A percentile compares a stretch with the other conserved stretches of the same genome.
Evolutionary conservation across 495 filamentous ascomycete species (phyloP).

Genomic region (Neurospora sp.): DNA sequence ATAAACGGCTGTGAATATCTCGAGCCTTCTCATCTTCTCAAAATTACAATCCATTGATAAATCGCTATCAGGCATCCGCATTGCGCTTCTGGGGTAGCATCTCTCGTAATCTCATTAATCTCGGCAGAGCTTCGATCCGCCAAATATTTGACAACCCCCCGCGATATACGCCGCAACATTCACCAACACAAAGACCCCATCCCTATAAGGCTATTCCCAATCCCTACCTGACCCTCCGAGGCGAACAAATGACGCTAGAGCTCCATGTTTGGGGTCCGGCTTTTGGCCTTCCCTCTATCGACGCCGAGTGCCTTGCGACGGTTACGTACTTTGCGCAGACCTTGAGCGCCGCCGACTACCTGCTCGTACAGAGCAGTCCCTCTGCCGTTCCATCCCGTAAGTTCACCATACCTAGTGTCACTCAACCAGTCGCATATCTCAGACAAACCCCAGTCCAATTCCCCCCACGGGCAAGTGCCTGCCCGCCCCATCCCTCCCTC

Average conservation of each 20-base stretch:
- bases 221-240: background rate
- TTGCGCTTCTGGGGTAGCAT: background rate
- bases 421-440: background rate
- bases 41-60: background rate
- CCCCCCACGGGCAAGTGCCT: background rate
- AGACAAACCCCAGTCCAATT: background rate
- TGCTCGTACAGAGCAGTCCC: conserved; percentile 62
- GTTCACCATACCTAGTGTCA: conserved; percentile 16
- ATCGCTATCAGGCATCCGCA: background rate
- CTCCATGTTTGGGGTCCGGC: conserved; percentile 89
- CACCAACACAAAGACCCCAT: background rate
- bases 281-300: conserved; percentile 79
- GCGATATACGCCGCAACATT: background rate
- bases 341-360: conserved; percentile 54
- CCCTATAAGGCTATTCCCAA: background rate
- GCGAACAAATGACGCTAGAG: conserved; percentile 42
- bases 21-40: background rate
- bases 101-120: background rate
- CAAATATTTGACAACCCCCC: background rate
- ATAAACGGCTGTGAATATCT: background rate
- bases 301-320: conserved; percentile 73
- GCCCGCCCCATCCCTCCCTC: background rate
- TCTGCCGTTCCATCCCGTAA: conserved; percentile 66
- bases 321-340: conserved; percentile 58
- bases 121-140: background rate